Percentiles rank a stretch among this genome's conserved stretches.
Evolutionary conservation across 2,329 filamentous ascomycete species (phyloP).

Genomic region (Biscogniauxia sp.): DNA sequence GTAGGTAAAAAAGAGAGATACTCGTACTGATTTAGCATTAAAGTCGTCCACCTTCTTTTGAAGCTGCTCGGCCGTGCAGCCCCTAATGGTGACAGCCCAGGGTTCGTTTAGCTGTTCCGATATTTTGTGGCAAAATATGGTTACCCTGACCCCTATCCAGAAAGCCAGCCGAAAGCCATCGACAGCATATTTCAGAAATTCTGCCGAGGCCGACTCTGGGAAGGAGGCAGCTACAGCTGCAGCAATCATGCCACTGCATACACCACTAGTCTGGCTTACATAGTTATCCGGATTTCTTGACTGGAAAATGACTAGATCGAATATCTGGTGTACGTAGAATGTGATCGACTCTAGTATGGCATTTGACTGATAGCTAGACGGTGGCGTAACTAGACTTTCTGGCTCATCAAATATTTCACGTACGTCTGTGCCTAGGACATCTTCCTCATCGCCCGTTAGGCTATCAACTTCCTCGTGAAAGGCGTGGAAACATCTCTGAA

Average conservation of each 20-base stretch:
- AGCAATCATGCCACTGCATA: neutral
- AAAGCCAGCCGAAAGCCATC: slow-evolving; percentile 11
- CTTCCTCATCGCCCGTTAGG: neutral
- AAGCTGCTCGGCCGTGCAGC: slow-evolving; percentile 2
- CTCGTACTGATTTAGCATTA: neutral
- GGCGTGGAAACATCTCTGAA: neutral
- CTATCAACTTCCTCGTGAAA: neutral
- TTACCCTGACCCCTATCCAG: slow-evolving; percentile 8
- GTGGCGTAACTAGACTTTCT: neutral
- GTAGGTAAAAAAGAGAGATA: neutral
- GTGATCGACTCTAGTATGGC: neutral
- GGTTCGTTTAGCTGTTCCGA: neutral
- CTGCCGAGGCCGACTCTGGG: slow-evolving; percentile 3
- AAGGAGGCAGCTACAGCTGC: neutral
- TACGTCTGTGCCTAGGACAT: neutral
- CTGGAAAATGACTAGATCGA: neutral
- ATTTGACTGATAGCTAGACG: neutral
- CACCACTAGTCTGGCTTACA: neutral
- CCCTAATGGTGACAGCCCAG: slow-evolving; percentile 9
- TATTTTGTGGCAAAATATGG: slow-evolving; percentile 1
- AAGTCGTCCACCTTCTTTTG: neutral
- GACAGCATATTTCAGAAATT: slow-evolving; percentile 6
- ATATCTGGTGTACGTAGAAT: neutral
- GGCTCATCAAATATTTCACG: neutral
- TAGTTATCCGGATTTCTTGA: neutral